Evolutionary conservation across 2,329 filamentous ascomycete species (phyloP).

Genomic region (Phialemoniopsis sp.): DNA sequence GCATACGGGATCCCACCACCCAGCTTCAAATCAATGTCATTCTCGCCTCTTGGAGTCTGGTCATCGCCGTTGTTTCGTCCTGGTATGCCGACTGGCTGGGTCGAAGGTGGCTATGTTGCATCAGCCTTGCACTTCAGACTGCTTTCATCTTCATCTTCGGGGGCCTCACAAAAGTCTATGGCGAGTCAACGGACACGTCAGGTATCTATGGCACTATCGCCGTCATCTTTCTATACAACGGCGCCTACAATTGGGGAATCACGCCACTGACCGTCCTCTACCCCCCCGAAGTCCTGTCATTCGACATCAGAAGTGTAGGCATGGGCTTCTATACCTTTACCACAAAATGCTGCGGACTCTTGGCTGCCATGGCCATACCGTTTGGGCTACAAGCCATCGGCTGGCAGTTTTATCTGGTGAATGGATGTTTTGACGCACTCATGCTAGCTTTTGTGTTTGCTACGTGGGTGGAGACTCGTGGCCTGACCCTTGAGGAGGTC

Average conservation of each 20-base stretch:
- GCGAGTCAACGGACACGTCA: not conserved
- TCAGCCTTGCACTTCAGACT: slow-evolving; percentile 4
- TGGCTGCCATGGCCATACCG: not conserved
- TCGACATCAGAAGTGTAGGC: not conserved
- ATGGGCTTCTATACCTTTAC: slow-evolving; percentile 2
- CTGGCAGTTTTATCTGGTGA: slow-evolving; percentile 2
- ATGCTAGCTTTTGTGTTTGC: not conserved
- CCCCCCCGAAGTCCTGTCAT: slow-evolving; percentile 1
- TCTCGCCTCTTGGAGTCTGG: slow-evolving; percentile 2
- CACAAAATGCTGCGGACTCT: not conserved
- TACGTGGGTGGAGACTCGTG: slow-evolving; percentile 65
- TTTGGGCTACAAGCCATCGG: not conserved
- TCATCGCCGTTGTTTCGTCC: not conserved
- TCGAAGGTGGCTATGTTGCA: slow-evolving; percentile 2
- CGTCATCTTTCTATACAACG: slow-evolving; percentile 8
- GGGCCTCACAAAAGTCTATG: slow-evolving; percentile 3
- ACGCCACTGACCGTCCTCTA: slow-evolving; percentile 3
- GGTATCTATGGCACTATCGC: slow-evolving; percentile 2
- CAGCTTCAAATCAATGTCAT: slow-evolving; percentile 8
- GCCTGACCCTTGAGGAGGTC: slow-evolving; percentile 75
- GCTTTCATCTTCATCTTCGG: slow-evolving; percentile 2
- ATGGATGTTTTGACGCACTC: not conserved
- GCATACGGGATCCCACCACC: slow-evolving; percentile 3
- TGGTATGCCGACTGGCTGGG: slow-evolving; percentile 1
- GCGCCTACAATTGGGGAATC: slow-evolving; percentile 4